These are phyloP conservation scores for Gnomoniopsis smithogilvyi DNA, from an alignment of 2,329 filamentous ascomycete genomes.

Conservation along the genomic window DNA sequence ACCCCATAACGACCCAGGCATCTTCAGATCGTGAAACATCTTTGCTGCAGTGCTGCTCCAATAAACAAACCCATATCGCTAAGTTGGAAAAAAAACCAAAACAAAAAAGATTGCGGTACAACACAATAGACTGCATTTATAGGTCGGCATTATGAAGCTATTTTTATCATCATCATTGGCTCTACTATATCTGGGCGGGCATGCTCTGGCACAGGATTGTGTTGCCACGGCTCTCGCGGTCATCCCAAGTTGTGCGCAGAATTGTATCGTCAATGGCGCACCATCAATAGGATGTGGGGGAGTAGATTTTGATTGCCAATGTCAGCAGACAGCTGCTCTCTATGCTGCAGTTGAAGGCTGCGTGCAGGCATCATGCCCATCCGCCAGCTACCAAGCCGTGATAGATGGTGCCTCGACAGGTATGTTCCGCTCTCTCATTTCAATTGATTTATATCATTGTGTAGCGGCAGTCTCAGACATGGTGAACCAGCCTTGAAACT, in stretches of 20 bases:
- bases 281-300: constrained; percentile 27
- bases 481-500: neutral
- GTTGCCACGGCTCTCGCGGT: constrained; percentile 23
- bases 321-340: constrained; percentile 26
- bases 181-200: neutral
- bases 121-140: neutral
- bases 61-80: neutral
- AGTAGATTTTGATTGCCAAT: constrained; percentile 31
- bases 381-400: constrained; percentile 26
- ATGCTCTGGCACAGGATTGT: constrained; percentile 21
- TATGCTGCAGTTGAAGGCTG: constrained; percentile 30
- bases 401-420: constrained; percentile 28
- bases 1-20: neutral
- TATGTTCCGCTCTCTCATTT: constrained; percentile 7
- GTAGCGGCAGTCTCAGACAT: neutral
- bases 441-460: neutral
- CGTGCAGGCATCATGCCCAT: constrained; percentile 24
- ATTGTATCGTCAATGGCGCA: constrained; percentile 29
- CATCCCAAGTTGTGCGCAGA: constrained; percentile 29
- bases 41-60: neutral
- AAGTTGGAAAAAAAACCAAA: no score
- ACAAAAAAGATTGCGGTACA: neutral
- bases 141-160: constrained; percentile 5
- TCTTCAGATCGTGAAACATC: neutral
- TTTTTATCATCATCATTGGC: neutral